Evolutionary conservation across 768 basidiomycete species (phyloP).

Genomic region (Leccinum aurantiacum): DNA sequence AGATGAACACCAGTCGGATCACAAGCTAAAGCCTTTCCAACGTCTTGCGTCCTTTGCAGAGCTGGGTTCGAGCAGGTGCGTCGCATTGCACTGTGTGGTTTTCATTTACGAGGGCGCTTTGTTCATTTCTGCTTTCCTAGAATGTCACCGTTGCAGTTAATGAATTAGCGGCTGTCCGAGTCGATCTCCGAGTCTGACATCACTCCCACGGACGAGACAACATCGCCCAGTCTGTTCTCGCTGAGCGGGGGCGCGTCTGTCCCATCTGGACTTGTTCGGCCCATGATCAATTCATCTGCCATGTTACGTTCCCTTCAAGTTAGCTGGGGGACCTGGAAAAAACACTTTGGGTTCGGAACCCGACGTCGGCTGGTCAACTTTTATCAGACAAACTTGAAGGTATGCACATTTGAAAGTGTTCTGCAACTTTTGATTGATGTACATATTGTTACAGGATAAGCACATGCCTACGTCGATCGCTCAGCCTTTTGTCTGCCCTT

Average conservation of each 20-base stretch:
- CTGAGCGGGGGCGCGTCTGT: constrained; percentile 48
- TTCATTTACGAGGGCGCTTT: too few species aligned
- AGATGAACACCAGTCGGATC: constrained; percentile 40
- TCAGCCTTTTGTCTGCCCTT: too few species aligned
- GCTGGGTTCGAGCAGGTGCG: constrained; percentile 41
- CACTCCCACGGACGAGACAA: constrained; percentile 32
- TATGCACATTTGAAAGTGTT: too few species aligned
- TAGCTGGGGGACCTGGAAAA: too few species aligned
- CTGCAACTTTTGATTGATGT: too few species aligned
- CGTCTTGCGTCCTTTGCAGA: constrained; percentile 46
- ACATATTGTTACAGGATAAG: too few species aligned
- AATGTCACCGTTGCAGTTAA: constrained; percentile 28
- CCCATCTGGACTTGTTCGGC: constrained; percentile 29
- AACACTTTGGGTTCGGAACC: too few species aligned
- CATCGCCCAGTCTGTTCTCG: constrained; percentile 29
- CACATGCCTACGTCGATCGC: too few species aligned
- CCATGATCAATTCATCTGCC: constrained; percentile 51
- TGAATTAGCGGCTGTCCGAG: constrained; percentile 40
- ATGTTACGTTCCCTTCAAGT: constrained; percentile 50
- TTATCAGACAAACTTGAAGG: too few species aligned
- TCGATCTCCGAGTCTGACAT: constrained; percentile 33
- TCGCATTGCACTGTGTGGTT: not conserved
- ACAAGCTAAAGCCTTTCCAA: constrained; percentile 45
- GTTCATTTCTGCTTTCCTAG: constrained; percentile 18
- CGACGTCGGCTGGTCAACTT: constrained; percentile 1